These are phyloP conservation scores for Trametes cubensis DNA, from an alignment of 768 basidiomycete genomes.

Conservation along the genomic window DNA sequence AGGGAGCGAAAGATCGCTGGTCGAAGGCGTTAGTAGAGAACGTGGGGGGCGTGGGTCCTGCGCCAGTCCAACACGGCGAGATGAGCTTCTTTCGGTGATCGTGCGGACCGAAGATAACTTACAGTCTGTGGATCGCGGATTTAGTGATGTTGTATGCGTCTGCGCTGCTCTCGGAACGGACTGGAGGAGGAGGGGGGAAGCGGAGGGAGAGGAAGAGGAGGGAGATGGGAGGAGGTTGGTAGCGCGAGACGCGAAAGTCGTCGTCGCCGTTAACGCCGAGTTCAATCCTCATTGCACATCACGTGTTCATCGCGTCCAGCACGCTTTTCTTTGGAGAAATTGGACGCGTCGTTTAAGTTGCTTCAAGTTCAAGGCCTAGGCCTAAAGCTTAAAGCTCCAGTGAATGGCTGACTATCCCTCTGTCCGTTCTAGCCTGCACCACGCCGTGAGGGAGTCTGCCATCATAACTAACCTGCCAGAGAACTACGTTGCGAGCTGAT, in stretches of 20 bases:
- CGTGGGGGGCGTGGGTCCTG: slow-evolving; percentile 25
- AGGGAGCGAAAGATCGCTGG: slow-evolving; percentile 19
- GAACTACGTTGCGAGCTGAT: too few species aligned
- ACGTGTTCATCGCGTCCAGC: slow-evolving; percentile 3
- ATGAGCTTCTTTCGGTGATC: slow-evolving; percentile 20
- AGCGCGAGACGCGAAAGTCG: slow-evolving; percentile 11
- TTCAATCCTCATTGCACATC: slow-evolving; percentile 8
- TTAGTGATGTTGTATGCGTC: not conserved
- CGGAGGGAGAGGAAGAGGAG: slow-evolving; percentile 8
- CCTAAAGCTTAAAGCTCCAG: too few species aligned
- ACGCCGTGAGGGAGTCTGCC: too few species aligned
- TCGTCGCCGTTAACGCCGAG: slow-evolving; percentile 10
- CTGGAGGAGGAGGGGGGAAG: not conserved
- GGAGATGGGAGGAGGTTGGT: not conserved
- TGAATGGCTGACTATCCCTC: too few species aligned
- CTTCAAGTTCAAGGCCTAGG: too few species aligned
- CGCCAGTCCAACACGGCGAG: not conserved
- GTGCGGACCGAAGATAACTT: not conserved
- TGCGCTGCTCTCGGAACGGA: slow-evolving; percentile 5
- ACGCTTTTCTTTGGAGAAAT: not conserved
- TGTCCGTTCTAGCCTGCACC: too few species aligned
- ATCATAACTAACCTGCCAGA: too few species aligned
- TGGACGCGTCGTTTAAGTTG: not conserved
- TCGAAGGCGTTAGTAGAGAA: slow-evolving; percentile 25
- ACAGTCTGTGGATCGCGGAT: slow-evolving; percentile 1